Evolutionary conservation across 805 yeast species (phyloP).

Genomic region (Ogataea ganodermae): DNA sequence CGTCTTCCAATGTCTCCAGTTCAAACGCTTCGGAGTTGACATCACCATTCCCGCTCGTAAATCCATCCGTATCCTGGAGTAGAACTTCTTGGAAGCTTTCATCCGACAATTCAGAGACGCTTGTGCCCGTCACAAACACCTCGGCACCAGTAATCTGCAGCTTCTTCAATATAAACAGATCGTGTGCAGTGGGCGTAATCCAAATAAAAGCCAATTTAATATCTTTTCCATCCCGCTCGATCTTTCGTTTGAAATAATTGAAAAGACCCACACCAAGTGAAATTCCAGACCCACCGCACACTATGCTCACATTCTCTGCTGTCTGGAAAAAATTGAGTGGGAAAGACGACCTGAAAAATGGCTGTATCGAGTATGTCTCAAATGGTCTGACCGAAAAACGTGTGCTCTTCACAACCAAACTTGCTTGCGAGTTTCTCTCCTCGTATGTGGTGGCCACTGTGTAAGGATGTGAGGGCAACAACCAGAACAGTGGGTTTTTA

Average conservation of each 20-base stretch:
- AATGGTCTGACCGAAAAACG: slow-evolving; percentile 37
- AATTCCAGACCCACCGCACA: slow-evolving; percentile 77
- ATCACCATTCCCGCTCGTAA: neutral
- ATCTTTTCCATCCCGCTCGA: slow-evolving; percentile 26
- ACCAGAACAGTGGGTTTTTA: slow-evolving; percentile 44
- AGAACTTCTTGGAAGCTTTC: slow-evolving; percentile 10
- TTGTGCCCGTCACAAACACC: slow-evolving; percentile 39
- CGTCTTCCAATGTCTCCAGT: slow-evolving; percentile 26
- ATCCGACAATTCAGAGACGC: neutral
- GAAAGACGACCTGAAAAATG: slow-evolving; percentile 45
- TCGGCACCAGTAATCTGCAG: slow-evolving; percentile 38
- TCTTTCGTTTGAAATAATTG: slow-evolving; percentile 38
- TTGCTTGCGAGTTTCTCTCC: slow-evolving; percentile 37
- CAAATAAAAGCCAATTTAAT: slow-evolving; percentile 49
- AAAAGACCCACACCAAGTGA: slow-evolving; percentile 61
- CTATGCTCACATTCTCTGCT: slow-evolving; percentile 51
- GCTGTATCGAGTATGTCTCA: slow-evolving; percentile 40
- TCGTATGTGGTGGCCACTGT: slow-evolving; percentile 49
- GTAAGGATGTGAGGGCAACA: slow-evolving; percentile 68
- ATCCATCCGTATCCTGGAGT: slow-evolving; percentile 2
- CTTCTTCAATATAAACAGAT: slow-evolving; percentile 47
- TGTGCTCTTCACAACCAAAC: slow-evolving; percentile 49
- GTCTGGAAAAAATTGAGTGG: slow-evolving; percentile 46
- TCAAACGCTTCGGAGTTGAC: slow-evolving; percentile 27
- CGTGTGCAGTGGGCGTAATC: slow-evolving; percentile 51